These are phyloP conservation scores for Albugo laibachii DNA, from an alignment of 352 stramenopile genomes.

Conservation along the genomic window DNA sequence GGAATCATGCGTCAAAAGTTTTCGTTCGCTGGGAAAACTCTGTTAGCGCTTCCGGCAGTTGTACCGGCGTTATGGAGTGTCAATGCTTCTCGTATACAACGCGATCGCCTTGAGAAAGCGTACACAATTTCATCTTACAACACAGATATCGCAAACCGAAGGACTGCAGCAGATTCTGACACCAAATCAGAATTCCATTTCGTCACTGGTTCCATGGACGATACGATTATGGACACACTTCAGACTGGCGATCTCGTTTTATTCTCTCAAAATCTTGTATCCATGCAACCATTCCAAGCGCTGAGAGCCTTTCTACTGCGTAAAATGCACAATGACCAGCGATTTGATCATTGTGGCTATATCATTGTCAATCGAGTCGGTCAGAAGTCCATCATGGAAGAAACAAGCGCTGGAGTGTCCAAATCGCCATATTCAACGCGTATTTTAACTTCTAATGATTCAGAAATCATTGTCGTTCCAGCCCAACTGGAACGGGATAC, in stretches of 20 bases:
- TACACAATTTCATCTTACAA: too few species aligned
- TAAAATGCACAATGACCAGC: constrained; percentile 16
- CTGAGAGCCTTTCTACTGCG: constrained; percentile 44
- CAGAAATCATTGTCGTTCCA: constrained; percentile 59
- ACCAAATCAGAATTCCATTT: constrained; percentile 30
- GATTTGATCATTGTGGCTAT: constrained; percentile 66
- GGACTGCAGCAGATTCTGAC: constrained; percentile 16
- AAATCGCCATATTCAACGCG: constrained; percentile 60
- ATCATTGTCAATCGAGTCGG: constrained; percentile 64
- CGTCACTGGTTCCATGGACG: constrained; percentile 60
- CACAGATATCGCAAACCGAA: too few species aligned
- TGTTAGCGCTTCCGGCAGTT: constrained; percentile 38
- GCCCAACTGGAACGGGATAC: neutral
- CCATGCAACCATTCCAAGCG: constrained; percentile 46
- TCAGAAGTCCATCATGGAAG: constrained; percentile 68
- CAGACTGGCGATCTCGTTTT: constrained; percentile 67
- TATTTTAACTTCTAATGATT: constrained; percentile 42
- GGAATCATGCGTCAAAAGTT: too few species aligned
- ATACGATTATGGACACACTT: constrained; percentile 72
- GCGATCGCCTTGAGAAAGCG: too few species aligned
- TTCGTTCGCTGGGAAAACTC: constrained; percentile 11
- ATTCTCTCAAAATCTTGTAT: constrained; percentile 51
- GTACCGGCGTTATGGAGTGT: constrained; percentile 40
- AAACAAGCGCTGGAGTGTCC: constrained; percentile 57
- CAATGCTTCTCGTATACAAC: constrained; percentile 31